These are phyloP conservation scores for Leccinum disarticulatum DNA, from an alignment of 768 basidiomycete species.

Conservation along the genomic window DNA sequence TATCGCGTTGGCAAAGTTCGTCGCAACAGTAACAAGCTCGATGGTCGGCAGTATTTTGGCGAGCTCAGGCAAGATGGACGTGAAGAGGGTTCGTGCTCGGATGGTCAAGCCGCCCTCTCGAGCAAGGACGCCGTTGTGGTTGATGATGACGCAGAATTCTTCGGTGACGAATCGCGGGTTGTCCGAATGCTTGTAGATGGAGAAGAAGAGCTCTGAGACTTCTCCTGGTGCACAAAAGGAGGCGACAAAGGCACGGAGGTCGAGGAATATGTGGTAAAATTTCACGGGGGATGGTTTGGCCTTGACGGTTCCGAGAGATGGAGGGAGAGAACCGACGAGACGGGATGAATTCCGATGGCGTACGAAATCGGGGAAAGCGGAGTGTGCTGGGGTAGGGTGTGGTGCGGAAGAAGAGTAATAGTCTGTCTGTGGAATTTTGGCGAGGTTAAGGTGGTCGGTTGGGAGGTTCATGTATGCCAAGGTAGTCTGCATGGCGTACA, in stretches of 20 bases:
- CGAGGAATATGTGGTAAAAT: constrained; percentile 89
- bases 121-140: no score
- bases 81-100: constrained; percentile 44
- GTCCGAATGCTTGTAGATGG: constrained; percentile 62
- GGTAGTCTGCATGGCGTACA: constrained; percentile 88
- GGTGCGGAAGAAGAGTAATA: constrained; percentile 42
- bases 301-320: constrained; percentile 10
- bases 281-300: constrained; percentile 51
- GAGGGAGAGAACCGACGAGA: constrained; percentile 36
- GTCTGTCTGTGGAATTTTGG: constrained; percentile 40
- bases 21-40: constrained; percentile 85
- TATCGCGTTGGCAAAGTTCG: constrained; percentile 84
- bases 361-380: constrained; percentile 62
- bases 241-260: constrained; percentile 90
- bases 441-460: constrained; percentile 38
- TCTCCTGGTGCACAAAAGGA: constrained; percentile 89
- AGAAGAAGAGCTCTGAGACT: constrained; percentile 91
- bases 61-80: constrained; percentile 86
- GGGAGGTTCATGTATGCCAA: constrained; percentile 71
- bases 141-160: no score
- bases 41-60: constrained; percentile 75
- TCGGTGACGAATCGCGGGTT: no score
- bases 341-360: constrained; percentile 34
- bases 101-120: no score
- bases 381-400: constrained; percentile 62